phyloP scores from a whole-genome alignment of 257 asterid genomes.

The Nyctanthes arbortristis region DNA sequence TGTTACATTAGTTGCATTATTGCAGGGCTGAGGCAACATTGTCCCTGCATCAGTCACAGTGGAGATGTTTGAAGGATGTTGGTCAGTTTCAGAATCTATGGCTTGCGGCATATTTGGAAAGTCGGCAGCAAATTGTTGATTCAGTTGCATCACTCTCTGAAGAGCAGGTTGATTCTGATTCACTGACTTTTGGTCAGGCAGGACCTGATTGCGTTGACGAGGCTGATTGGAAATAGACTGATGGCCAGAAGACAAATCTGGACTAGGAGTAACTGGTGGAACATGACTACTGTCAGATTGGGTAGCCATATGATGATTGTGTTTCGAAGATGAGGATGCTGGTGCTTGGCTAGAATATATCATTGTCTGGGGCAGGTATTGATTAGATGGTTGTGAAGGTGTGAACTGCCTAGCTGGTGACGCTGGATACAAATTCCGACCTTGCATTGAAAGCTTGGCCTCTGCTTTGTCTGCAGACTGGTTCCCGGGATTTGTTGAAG shows the following conservation, averaged over 20 bases:
- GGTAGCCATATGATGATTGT: conserved; percentile 40
- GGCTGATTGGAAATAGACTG: too few species aligned
- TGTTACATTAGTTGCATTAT: conserved; percentile 36
- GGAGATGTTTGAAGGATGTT: conserved; percentile 42
- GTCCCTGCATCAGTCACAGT: conserved; percentile 43
- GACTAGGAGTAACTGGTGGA: conserved; percentile 43
- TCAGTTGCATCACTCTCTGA: conserved; percentile 50
- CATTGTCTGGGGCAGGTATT: conserved; percentile 55
- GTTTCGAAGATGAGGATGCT: conserved; percentile 54
- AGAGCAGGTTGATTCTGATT: conserved; percentile 53
- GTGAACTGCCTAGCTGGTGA: conserved; percentile 45
- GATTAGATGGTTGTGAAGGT: conserved; percentile 56
- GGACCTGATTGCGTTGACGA: conserved; percentile 12
- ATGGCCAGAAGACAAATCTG: conserved; percentile 40
- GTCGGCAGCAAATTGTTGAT: conserved; percentile 45
- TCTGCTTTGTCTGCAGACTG: conserved; percentile 38
- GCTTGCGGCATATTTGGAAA: conserved; percentile 43
- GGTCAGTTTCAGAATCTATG: conserved; percentile 50
- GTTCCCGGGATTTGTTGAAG: neutral
- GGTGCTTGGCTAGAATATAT: conserved; percentile 48
- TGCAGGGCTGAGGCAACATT: conserved; percentile 39
- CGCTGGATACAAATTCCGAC: conserved; percentile 49
- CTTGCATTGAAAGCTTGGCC: conserved; percentile 40
- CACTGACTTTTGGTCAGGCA: conserved; percentile 49
- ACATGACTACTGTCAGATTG: conserved; percentile 51